Base-by-base conservation (phyloP, 495 filamentous ascomycete species). In the Aspergillus cristatus region DNA sequence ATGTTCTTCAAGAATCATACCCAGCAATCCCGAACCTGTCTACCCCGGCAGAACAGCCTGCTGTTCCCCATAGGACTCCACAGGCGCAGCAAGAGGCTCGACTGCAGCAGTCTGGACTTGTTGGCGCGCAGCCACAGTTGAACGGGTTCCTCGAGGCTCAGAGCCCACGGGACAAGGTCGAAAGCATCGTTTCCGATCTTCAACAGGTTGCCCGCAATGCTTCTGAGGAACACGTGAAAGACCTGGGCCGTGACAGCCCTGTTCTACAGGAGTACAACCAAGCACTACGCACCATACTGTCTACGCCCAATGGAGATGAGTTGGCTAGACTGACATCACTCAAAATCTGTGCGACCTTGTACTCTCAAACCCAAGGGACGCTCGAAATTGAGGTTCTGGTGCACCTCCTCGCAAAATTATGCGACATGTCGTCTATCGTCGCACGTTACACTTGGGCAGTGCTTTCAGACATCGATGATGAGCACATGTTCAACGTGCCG, bases 1-100 rank as follows among this genome's bases (percentile, higher is more conserved):
- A 96, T 50, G 76, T 91, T 11, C 72, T 96, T 15, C 82, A 86
- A 46, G 89, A 94, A 34, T 77, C 82, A 41, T 94, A 83, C 55
- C 78, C 76, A n/a, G 57, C 79, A 6, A 71, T 88, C 33, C 77
- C 84, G 2, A 86, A 71, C 48, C 65, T 94, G 14, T 75, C 84
- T 1, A 90, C 86, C 1, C 83, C 87, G 2, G 79, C 84, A 12
- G 86, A 93, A 47, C 79, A 79, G 5, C 84, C 87, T 18, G 78
- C 83, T 17, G 64, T 94, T 37, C 69, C 76, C 31, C 80, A 84
- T 34, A 77, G 85, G 43, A 82, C 81, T 40, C 64, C 79, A 18
- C 74, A 74, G 44, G 65, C 73, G 11, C 82, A 84, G 47, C 67
- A 74, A 30, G 76, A 75, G 32, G 60, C 63, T 32, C 74, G 71